These are phyloP conservation scores for Paramecium sexaurelia DNA, from an alignment of 73 alveolate genomes.

Conservation along the genomic window DNA sequence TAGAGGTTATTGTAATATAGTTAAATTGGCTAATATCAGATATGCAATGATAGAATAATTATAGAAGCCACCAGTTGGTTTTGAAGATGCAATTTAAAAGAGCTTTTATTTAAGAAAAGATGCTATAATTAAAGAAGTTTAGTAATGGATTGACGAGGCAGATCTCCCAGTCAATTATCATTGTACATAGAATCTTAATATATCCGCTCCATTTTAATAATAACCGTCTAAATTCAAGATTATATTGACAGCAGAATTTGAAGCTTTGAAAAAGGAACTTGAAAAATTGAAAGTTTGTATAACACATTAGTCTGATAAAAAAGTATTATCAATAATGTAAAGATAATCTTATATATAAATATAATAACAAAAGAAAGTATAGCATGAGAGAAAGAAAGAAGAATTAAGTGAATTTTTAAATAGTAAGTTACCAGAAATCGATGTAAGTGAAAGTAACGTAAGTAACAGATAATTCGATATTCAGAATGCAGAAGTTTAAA, in stretches of 20 bases:
- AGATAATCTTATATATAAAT: background rate
- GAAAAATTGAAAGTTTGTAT: constrained; percentile 43
- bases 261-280: constrained; percentile 24
- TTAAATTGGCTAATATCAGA: constrained; percentile 78
- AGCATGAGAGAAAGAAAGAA: background rate
- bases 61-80: constrained; percentile 78
- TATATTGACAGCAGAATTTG: constrained; percentile 9
- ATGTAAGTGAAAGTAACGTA: constrained; percentile 65
- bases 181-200: background rate
- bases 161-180: constrained; percentile 77
- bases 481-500: constrained; percentile 87
- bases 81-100: constrained; percentile 81
- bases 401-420: background rate
- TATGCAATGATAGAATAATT: constrained; percentile 85
- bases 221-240: constrained; percentile 1
- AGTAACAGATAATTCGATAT: constrained; percentile 78
- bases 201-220: background rate
- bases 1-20: constrained; percentile 93
- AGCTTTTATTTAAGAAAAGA: constrained; percentile 93
- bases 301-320: background rate
- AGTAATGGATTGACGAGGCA: constrained; percentile 90
- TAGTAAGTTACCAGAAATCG: background rate
- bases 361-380: background rate
- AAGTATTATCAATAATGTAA: background rate
- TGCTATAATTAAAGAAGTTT: constrained; percentile 85